These are phyloP conservation scores for Cladosporium sp. DNA, from an alignment of 2,329 filamentous ascomycete genomes.

Conservation along the genomic window DNA sequence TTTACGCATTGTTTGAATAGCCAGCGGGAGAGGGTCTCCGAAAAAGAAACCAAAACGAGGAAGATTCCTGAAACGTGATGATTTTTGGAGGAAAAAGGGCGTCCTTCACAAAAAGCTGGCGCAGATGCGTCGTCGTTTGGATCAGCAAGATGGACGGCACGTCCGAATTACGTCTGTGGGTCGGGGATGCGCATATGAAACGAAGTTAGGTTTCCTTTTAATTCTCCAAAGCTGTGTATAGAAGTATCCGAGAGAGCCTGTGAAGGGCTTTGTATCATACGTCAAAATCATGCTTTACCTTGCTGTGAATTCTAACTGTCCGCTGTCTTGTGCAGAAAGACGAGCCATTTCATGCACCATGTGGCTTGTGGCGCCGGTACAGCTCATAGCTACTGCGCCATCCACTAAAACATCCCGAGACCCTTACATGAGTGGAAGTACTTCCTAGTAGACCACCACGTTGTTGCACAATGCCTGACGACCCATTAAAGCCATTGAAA, in stretches of 20 bases:
- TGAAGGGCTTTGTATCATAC: conserved; percentile 15
- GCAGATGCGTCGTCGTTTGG: conserved; percentile 3
- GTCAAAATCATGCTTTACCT: not conserved
- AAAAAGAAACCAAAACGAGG: not conserved
- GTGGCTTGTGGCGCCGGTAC: not conserved
- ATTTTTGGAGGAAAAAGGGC: conserved; percentile 1
- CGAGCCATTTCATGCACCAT: not conserved
- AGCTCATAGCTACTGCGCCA: not conserved
- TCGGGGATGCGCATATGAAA: conserved; percentile 7
- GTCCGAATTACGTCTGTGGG: not conserved
- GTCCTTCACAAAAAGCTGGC: not conserved
- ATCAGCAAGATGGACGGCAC: conserved; percentile 1
- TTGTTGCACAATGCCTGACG: not conserved
- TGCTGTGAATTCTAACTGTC: not conserved
- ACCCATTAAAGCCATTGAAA: not conserved
- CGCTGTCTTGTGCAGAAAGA: not conserved
- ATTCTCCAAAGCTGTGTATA: conserved; percentile 14
- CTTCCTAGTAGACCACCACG: not conserved
- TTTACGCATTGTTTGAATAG: not conserved
- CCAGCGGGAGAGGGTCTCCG: not conserved
- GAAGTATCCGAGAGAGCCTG: conserved; percentile 15
- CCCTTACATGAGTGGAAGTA: not conserved
- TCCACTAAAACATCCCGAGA: not conserved
- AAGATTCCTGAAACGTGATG: not conserved
- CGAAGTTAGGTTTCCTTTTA: conserved; percentile 16